Percentiles rank a stretch among this genome's conserved stretches.
Conservation (phyloP, 1,139 yeast genomes). For the Geotrichum aggregatum region DNA sequence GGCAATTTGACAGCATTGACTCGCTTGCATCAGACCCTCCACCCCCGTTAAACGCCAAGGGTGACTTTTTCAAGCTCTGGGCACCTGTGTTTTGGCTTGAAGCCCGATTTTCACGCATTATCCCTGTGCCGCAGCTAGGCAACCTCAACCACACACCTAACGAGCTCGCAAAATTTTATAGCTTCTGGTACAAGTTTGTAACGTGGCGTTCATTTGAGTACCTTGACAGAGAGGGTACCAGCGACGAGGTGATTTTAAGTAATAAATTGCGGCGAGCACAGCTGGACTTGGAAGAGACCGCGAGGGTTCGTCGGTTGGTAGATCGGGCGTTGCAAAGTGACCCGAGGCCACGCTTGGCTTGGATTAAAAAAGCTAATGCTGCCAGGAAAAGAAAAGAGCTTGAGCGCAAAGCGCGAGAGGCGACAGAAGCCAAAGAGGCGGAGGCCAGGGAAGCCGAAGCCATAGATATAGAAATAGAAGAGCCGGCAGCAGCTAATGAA, state of each 20-base stretch:
- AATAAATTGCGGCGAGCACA: constrained; percentile 94
- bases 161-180: constrained; percentile 85
- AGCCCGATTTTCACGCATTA: constrained; percentile 77
- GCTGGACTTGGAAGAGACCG: constrained; percentile 95
- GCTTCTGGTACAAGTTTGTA: constrained; percentile 90
- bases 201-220: constrained; percentile 98
- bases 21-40: constrained; percentile 71
- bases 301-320: constrained; percentile 78
- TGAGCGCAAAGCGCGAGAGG: constrained; percentile 71
- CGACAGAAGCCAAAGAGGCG: constrained; percentile 54
- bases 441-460: no score
- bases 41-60: constrained; percentile 52
- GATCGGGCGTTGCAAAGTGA: constrained; percentile 86
- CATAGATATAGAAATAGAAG: no score
- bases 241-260: constrained; percentile 94
- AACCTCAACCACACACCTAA: constrained; percentile 60
- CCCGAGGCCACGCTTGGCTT: no score
- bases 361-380: no score
- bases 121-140: constrained; percentile 85
- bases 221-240: constrained; percentile 98
- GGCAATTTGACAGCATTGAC: constrained; percentile 93
- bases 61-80: constrained; percentile 87
- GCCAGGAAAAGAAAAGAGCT: constrained; percentile 89
- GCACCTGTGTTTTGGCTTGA: constrained; percentile 89
- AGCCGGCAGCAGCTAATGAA: no score